Base-by-base conservation (phyloP, 2,329 filamentous ascomycete genomes). In the Drechslera avenae region DNA sequence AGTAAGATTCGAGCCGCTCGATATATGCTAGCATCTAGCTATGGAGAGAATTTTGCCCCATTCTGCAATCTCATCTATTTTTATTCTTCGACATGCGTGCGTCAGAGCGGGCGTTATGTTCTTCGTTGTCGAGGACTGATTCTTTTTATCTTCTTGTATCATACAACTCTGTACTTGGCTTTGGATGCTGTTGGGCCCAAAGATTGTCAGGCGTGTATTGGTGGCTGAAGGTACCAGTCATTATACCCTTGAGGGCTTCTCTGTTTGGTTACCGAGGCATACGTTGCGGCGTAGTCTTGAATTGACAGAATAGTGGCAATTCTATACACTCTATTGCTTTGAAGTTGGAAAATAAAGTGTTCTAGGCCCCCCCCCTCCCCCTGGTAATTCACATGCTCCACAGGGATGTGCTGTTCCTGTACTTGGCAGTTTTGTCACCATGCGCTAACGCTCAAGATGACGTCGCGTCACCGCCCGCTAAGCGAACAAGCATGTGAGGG, bases 191-290 rank as follows among this genome's bases (percentile, higher is more conserved):
- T 41, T 47, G 45, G 39, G 51, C 39, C 45, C 32, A 50, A 59
- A 34, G 45, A 48, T 39, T 52, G 46, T 50, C 55, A 56, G 55
- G 55, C 52, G 43, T 43, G 54, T 47, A 45, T 47, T 28, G 49
- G 45, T 46, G 51, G 50, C 37, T 18, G 47, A 46, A 33, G 35
- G 42, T 55, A 43, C 31, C 40, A 55, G 53, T 54, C 54, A 57
- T 52, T 64, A 64, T 67, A 66, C 64, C 63, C 61, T 64, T 62
- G 58, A 56, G 58, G 60, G 53, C 58, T 50, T 43, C 18, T 19
- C 26, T 43, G 32, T 28, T 44, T 54, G 36, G 36, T 43, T 34
- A 30, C 14, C 39, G 41, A 32, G 51, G 47, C 39, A 31, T 39
- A 37, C 37, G 21, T 31, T 36, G 51, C 28, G 39, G 46, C 32